phyloP scores from a whole-genome alignment of 108 stramenopile genomes.

The Skeletonema marinoi region DNA sequence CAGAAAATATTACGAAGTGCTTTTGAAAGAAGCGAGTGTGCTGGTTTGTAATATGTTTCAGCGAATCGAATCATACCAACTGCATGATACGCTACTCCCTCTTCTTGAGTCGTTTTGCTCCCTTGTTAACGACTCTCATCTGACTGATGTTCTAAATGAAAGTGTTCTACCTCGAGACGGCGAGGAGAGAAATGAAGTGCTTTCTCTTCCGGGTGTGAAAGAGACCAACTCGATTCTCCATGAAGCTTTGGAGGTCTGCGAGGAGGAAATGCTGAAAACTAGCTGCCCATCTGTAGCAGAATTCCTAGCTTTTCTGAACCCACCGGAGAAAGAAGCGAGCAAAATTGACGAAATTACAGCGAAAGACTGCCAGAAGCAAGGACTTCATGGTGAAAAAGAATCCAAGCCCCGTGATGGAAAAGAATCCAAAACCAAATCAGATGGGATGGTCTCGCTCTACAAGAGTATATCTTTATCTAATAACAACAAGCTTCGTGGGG shows the following conservation, averaged over 20 bases:
- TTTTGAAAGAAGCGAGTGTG: conserved; percentile 7
- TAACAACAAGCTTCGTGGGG: background rate
- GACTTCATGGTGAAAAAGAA: background rate
- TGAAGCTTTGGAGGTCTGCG: conserved; percentile 12
- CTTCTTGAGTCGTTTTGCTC: conserved; percentile 16
- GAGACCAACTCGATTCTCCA: background rate
- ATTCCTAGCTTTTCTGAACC: conserved; percentile 23
- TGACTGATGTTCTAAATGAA: background rate
- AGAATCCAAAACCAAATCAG: background rate
- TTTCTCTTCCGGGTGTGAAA: conserved; percentile 20
- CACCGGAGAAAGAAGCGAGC: background rate
- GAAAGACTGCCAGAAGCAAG: background rate
- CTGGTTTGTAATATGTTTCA: conserved; percentile 18
- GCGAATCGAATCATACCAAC: background rate
- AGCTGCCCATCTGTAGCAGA: conserved; percentile 27
- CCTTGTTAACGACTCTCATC: conserved; percentile 21
- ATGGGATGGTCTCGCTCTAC: background rate
- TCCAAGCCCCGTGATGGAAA: background rate
- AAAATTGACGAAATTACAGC: background rate
- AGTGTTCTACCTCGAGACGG: background rate
- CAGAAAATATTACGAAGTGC: background rate
- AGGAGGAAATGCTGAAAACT: background rate
- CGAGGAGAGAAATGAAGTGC: background rate
- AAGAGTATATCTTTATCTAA: background rate
- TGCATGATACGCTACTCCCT: conserved; percentile 6